These are phyloP conservation scores for Amoebophrya sp. DNA, from an alignment of 169 alveolate species.

Conservation along the genomic window DNA sequence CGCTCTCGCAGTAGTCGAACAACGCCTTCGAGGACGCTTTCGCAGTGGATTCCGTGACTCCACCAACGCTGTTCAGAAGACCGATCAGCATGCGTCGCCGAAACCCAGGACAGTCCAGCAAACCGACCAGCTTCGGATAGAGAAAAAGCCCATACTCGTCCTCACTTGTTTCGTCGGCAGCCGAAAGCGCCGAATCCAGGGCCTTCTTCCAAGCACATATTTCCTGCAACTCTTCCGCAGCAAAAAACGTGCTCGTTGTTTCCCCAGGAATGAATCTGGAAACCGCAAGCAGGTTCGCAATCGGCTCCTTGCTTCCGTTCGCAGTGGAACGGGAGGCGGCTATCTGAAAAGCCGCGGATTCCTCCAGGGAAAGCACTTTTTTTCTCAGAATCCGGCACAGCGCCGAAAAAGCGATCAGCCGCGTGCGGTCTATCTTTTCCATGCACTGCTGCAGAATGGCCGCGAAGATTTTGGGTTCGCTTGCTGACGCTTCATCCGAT, in stretches of 20 bases:
- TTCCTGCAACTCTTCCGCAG: too few relatives aligned
- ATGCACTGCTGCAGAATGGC: not conserved
- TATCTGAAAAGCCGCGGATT: not conserved
- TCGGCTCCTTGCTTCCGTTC: not conserved
- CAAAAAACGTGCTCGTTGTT: too few relatives aligned
- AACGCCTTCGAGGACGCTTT: not conserved
- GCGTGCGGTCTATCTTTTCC: not conserved
- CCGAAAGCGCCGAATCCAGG: too few relatives aligned
- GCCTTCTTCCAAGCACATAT: too few relatives aligned
- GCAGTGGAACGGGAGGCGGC: not conserved
- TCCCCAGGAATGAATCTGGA: too few relatives aligned
- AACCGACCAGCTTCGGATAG: not conserved
- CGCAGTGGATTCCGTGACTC: not conserved
- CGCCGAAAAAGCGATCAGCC: not conserved
- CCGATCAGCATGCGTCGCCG: not conserved
- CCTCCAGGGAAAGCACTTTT: not conserved
- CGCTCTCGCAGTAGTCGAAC: not conserved
- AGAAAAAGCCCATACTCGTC: not conserved
- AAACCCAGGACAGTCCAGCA: not conserved
- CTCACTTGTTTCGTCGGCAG: too few relatives aligned
- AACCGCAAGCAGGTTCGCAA: not conserved
- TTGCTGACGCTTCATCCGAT: too few relatives aligned
- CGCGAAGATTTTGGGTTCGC: not conserved
- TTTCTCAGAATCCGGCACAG: not conserved
- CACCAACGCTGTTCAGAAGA: not conserved